Percentiles rank a stretch among this genome's conserved stretches.
Evolutionary conservation across 768 basidiomycete genomes (phyloP).

Genomic region (Holtermannia corniformis): DNA sequence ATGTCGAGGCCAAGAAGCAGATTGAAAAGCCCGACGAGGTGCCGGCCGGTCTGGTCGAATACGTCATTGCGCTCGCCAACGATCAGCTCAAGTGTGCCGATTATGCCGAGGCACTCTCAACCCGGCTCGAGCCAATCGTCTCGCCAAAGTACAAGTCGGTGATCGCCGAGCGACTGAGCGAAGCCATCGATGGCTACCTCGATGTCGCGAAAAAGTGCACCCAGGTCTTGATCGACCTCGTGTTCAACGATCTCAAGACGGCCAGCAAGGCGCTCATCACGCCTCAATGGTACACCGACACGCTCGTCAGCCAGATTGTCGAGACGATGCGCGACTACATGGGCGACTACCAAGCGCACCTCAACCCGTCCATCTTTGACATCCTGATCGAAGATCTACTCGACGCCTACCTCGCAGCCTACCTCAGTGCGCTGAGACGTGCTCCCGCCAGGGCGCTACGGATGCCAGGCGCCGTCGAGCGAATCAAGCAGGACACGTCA

Average conservation of each 20-base stretch:
- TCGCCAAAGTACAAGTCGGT: conserved; percentile 77
- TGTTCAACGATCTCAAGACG: conserved; percentile 87
- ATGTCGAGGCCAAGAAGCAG: conserved; percentile 76
- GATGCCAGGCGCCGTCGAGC: conserved; percentile 74
- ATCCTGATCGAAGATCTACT: conserved; percentile 85
- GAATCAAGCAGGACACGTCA: conserved; percentile 71
- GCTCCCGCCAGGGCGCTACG: conserved; percentile 60
- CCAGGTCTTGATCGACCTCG: conserved; percentile 82
- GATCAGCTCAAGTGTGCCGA: conserved; percentile 96
- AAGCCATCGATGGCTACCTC: conserved; percentile 94
- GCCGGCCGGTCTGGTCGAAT: conserved; percentile 82
- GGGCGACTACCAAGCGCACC: conserved; percentile 82
- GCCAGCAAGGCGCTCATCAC: conserved; percentile 76
- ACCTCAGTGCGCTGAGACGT: conserved; percentile 77
- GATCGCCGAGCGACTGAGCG: conserved; percentile 80
- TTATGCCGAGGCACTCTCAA: conserved; percentile 75
- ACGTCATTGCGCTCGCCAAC: conserved; percentile 91
- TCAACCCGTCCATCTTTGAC: conserved; percentile 83
- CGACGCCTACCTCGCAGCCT: conserved; percentile 78
- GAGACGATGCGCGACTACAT: conserved; percentile 96
- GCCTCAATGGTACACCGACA: conserved; percentile 72
- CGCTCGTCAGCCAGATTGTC: conserved; percentile 73
- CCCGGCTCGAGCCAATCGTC: conserved; percentile 79
- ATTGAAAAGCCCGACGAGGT: conserved; percentile 72
- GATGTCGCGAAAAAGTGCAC: conserved; percentile 98